A percentile compares a stretch with the other conserved stretches of the same genome.
Evolutionary conservation across 2,329 filamentous ascomycete species (phyloP).

Genomic region (Aaosphaeria pasadenensis): DNA sequence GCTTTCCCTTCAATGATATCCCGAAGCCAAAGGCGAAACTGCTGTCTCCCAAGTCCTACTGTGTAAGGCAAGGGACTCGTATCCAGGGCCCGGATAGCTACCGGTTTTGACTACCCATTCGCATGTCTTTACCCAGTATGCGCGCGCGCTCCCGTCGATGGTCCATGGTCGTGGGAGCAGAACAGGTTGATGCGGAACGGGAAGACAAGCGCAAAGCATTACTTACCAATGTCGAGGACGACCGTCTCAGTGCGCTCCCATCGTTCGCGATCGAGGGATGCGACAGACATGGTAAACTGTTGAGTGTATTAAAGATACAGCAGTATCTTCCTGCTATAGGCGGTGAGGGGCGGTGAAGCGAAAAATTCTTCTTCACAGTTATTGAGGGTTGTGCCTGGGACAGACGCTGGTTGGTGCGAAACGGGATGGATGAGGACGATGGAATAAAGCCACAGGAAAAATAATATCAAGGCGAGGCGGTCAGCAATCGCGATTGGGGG

Average conservation of each 20-base stretch:
- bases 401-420: constrained; percentile 26
- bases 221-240: constrained; percentile 60
- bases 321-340: constrained; percentile 2
- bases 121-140: too few species aligned
- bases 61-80: too few species aligned
- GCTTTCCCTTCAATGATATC: too few species aligned
- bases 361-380: constrained; percentile 18
- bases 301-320: constrained; percentile 8
- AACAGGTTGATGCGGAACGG: neutral
- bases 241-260: constrained; percentile 45
- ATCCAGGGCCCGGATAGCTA: too few species aligned
- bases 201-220: neutral
- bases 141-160: too few species aligned
- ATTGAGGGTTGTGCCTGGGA: constrained; percentile 17
- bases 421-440: constrained; percentile 5
- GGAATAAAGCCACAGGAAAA: constrained; percentile 14
- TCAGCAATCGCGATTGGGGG: too few species aligned
- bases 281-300: constrained; percentile 18
- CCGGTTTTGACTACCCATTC: too few species aligned
- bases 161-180: neutral
- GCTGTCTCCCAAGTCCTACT: too few species aligned
- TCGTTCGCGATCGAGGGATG: constrained; percentile 23
- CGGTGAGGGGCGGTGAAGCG: constrained; percentile 33
- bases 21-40: too few species aligned
- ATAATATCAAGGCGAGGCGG: too few species aligned